Conservation (phyloP, 2,329 filamentous ascomycete genomes). For the Colletotrichum sp. region DNA sequence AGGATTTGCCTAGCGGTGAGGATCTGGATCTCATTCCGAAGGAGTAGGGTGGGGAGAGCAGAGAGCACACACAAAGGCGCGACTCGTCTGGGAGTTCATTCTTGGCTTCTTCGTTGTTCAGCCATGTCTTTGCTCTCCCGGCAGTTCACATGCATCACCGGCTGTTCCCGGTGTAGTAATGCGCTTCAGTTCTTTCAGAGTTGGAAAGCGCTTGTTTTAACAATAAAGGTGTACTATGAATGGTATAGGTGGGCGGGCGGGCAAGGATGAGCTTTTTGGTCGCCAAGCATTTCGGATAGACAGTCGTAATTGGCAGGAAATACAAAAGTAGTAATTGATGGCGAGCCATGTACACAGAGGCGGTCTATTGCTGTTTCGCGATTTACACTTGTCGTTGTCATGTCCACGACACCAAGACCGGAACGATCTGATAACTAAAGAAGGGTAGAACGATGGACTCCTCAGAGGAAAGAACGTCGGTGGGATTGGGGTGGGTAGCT, state of each 20-base stretch:
- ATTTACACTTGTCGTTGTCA: not conserved
- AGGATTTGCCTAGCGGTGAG: not conserved
- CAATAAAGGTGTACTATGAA: not conserved
- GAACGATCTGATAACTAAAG: not conserved
- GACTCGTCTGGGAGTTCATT: not conserved
- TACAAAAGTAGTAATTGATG: not conserved
- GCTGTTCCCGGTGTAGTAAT: not conserved
- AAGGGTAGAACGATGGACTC: not conserved
- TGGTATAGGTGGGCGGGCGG: not conserved
- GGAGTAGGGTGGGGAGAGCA: not conserved
- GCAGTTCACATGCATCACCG: not conserved
- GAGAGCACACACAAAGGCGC: not conserved
- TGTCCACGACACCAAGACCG: not conserved
- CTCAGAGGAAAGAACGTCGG: not conserved
- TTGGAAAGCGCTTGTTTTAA: not conserved
- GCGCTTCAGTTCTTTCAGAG: not conserved
- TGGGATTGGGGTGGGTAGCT: not conserved
- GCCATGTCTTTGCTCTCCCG: not conserved
- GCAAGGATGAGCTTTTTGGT: not conserved
- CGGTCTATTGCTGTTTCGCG: not conserved
- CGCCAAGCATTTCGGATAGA: not conserved
- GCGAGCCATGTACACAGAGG: not conserved
- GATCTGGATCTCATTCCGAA: not conserved
- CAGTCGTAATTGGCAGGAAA: not conserved
- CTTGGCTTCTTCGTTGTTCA: not conserved